Evolutionary conservation across 2,329 filamentous ascomycete species (phyloP).

Genomic region (Aschersonia sp.): DNA sequence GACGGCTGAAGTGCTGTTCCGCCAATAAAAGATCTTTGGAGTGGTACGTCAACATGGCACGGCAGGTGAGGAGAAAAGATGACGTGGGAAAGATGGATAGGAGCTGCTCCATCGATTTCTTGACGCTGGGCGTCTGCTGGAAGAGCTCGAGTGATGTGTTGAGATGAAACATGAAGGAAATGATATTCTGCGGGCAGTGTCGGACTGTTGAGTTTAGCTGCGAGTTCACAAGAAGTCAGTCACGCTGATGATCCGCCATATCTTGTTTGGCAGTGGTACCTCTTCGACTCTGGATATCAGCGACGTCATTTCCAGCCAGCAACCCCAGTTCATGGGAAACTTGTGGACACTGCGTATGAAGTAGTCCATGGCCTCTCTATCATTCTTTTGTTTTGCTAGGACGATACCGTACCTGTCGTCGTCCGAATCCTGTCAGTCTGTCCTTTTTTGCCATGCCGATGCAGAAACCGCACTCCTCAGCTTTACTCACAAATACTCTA

Average conservation of each 20-base stretch:
- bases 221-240: neutral
- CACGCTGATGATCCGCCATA: neutral
- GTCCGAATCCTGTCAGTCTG: neutral
- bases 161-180: conserved; percentile 88
- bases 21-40: conserved; percentile 63
- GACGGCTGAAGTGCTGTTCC: conserved; percentile 58
- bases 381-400: conserved; percentile 80
- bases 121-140: conserved; percentile 63
- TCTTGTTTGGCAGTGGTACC: conserved; percentile 25
- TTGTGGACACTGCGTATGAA: conserved; percentile 78
- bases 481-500: conserved; percentile 57
- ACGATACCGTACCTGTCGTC: conserved; percentile 66
- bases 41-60: conserved; percentile 79
- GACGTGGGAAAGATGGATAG: conserved; percentile 75
- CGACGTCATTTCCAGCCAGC: conserved; percentile 83
- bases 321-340: conserved; percentile 93
- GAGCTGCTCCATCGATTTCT: conserved; percentile 62
- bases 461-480: neutral
- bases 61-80: conserved; percentile 80
- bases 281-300: conserved; percentile 71
- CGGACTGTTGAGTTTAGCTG: conserved; percentile 59
- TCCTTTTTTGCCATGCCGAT: neutral
- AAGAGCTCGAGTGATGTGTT: conserved; percentile 86
- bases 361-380: conserved; percentile 70
- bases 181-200: conserved; percentile 75